phyloP scores from a whole-genome alignment of 2,329 filamentous ascomycete genomes.

The Leptographium procerum region DNA sequence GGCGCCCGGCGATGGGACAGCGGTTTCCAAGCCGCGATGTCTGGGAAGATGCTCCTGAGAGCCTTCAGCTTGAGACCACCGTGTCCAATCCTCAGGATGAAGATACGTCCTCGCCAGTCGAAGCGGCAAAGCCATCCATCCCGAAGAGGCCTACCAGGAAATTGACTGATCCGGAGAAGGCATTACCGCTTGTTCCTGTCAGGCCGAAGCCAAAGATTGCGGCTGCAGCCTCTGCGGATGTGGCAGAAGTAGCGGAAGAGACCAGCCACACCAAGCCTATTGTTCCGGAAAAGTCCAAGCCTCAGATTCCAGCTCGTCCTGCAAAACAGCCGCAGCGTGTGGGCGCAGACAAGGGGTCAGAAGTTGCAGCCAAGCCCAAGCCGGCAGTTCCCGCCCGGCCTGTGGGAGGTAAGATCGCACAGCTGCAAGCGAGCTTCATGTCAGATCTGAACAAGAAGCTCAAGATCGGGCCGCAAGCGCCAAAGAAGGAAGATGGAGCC shows the following conservation, averaged over 20 bases:
- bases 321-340: slow-evolving; percentile 31
- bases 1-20: slow-evolving; percentile 38
- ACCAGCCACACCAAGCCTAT: slow-evolving; percentile 23
- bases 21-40: slow-evolving; percentile 87
- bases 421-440: slow-evolving; percentile 84
- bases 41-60: slow-evolving; percentile 90
- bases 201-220: slow-evolving; percentile 39
- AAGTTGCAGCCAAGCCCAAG: slow-evolving; percentile 55
- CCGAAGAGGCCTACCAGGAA: slow-evolving; percentile 41
- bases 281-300: slow-evolving; percentile 45
- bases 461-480: slow-evolving; percentile 69
- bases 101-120: slow-evolving; percentile 29
- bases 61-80: slow-evolving; percentile 66
- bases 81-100: slow-evolving; percentile 46
- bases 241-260: no score
- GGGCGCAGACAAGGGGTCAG: slow-evolving; percentile 27
- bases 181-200: slow-evolving; percentile 31
- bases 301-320: slow-evolving; percentile 49
- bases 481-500: slow-evolving; percentile 54
- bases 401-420: slow-evolving; percentile 75
- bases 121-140: slow-evolving; percentile 47
- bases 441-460: slow-evolving; percentile 85
- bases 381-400: slow-evolving; percentile 72
- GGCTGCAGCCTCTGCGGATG: no score
- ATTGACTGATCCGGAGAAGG: slow-evolving; percentile 25